Percentiles rank a stretch among this genome's conserved stretches.
These are phyloP conservation scores for Microthyrium microscopicum DNA, from an alignment of 2,329 filamentous ascomycete genomes.

Conservation along the genomic window DNA sequence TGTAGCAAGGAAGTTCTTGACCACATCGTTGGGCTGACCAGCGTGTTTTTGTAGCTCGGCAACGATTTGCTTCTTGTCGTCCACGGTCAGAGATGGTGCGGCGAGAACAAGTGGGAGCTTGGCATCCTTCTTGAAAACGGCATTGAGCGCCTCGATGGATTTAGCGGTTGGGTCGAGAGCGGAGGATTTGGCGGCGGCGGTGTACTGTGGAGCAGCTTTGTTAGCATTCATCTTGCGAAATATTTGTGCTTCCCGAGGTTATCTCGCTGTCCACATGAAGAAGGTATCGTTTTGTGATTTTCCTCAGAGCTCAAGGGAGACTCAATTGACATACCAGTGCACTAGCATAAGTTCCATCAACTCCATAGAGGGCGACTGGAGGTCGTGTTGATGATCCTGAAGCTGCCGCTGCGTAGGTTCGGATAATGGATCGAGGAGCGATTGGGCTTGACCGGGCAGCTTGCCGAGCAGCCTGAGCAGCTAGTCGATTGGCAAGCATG, in stretches of 20 bases:
- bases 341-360: constrained; percentile 96
- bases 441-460: constrained; percentile 6
- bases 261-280: not conserved
- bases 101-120: constrained; percentile 63
- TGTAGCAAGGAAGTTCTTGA: constrained; percentile 86
- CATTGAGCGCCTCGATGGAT: constrained; percentile 54
- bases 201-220: constrained; percentile 53
- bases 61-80: constrained; percentile 76
- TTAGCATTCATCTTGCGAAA: constrained; percentile 1
- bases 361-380: constrained; percentile 79
- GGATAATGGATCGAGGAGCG: constrained; percentile 38
- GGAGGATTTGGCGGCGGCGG: constrained; percentile 76
- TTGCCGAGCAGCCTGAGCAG: constrained; percentile 3
- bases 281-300: not conserved
- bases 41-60: constrained; percentile 75
- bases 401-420: constrained; percentile 56
- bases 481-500: constrained; percentile 7
- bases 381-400: constrained; percentile 44
- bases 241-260: not conserved
- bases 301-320: not conserved
- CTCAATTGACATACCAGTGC: constrained; percentile 64
- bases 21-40: constrained; percentile 58
- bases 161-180: constrained; percentile 72
- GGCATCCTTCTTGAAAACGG: constrained; percentile 61
- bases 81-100: constrained; percentile 59